These are phyloP conservation scores for Carallia brachiata DNA, from an alignment of 345 rosid species.

Conservation along the genomic window DNA sequence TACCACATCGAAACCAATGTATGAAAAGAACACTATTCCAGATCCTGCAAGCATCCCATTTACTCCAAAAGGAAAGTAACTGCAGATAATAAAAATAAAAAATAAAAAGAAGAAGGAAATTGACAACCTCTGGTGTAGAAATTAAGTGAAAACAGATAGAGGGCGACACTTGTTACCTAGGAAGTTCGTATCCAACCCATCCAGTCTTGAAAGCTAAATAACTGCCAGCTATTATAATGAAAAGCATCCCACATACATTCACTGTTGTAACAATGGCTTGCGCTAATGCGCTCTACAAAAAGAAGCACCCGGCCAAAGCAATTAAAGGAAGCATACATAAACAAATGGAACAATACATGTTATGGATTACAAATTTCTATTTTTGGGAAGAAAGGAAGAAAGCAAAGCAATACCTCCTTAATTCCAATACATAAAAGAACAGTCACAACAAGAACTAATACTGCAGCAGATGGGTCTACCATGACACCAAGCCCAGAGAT, in stretches of 20 bases:
- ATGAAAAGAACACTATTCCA: slow-evolving; percentile 62
- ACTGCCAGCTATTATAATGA: slow-evolving; percentile 36
- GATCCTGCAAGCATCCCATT: slow-evolving; percentile 72
- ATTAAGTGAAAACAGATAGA: neutral
- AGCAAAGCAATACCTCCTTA: slow-evolving; percentile 21
- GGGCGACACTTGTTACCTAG: slow-evolving; percentile 39
- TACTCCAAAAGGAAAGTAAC: slow-evolving; percentile 61
- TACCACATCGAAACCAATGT: slow-evolving; percentile 65
- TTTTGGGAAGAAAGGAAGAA: neutral
- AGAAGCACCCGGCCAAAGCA: slow-evolving; percentile 9
- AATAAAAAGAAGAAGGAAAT: neutral
- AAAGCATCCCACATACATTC: slow-evolving; percentile 57
- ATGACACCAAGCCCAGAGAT: slow-evolving; percentile 22
- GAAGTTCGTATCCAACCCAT: slow-evolving; percentile 62
- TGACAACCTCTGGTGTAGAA: neutral
- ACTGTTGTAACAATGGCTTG: slow-evolving; percentile 60
- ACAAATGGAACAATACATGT: neutral
- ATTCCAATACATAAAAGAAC: slow-evolving; percentile 33
- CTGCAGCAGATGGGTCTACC: slow-evolving; percentile 34
- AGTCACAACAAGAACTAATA: slow-evolving; percentile 33
- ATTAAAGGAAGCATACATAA: neutral
- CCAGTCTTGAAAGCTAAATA: slow-evolving; percentile 54
- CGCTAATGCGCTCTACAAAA: slow-evolving; percentile 52
- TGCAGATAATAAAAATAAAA: slow-evolving; percentile 15
- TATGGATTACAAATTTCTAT: neutral